Conservation (phyloP, 805 yeast species). For the Brettanomyces naardenensis region DNA sequence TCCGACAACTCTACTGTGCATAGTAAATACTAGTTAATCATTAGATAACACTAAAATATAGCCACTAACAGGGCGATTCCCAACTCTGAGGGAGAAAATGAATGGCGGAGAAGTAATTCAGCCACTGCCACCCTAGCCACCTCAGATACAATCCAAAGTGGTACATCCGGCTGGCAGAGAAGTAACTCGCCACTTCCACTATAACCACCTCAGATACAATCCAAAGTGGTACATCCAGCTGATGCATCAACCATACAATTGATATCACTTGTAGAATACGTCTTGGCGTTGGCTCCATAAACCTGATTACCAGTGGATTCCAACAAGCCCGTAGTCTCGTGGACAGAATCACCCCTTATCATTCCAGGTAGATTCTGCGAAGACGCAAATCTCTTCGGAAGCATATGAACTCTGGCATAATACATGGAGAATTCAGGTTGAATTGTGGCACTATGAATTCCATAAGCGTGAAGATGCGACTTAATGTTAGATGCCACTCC, state of each 20-base stretch:
- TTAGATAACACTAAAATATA: no score
- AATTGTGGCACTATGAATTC: slow-evolving; percentile 88
- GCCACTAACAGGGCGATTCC: no score
- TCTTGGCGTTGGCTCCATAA: not conserved
- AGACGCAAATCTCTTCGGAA: slow-evolving; percentile 24
- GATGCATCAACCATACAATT: slow-evolving; percentile 46
- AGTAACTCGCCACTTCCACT: no score
- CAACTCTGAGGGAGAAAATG: no score
- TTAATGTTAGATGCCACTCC: slow-evolving; percentile 69
- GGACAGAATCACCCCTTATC: not conserved
- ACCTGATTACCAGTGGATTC: not conserved
- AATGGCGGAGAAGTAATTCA: no score
- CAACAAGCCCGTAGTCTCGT: slow-evolving; percentile 4
- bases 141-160: slow-evolving; percentile 35
- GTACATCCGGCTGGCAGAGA: slow-evolving; percentile 48
- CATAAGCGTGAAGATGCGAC: slow-evolving; percentile 70
- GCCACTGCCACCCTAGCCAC: no score
- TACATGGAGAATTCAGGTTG: slow-evolving; percentile 77
- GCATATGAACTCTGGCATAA: slow-evolving; percentile 22
- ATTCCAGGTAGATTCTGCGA: slow-evolving; percentile 7
- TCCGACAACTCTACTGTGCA: not conserved
- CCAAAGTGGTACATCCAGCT: slow-evolving; percentile 40
- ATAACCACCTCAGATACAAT: no score
- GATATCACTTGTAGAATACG: slow-evolving; percentile 16
- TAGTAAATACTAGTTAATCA: no score